Percentiles rank a stretch among this genome's conserved stretches.
These are phyloP conservation scores for barrel medic (Medicago truncatula) DNA, from an alignment of 306 rosid species.

Conservation along the genomic window MtrunA17r5.0-ANR NC_053046.1:4512001-4512500, in stretches of 20 bases:
- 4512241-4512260: not conserved
- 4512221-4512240: not conserved
- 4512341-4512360: conserved; percentile 56
- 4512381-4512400: conserved; percentile 97
- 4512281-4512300: conserved; percentile 3
- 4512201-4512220: too few species aligned
- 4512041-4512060: conserved; percentile 16
- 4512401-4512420: conserved; percentile 91
- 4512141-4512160: conserved; percentile 1
- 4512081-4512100: conserved; percentile 12
- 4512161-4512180: conserved; percentile 38
- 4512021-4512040: conserved; percentile 27
- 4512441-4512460: conserved; percentile 92
- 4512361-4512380: conserved; percentile 82
- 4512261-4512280: conserved; percentile 18
- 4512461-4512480: conserved; percentile 99
- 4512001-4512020: conserved; percentile 22
- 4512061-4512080: conserved; percentile 16
- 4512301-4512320: not conserved
- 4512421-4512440: conserved; percentile 93
- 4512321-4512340: conserved; percentile 26
- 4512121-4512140: conserved; percentile 28
- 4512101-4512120: conserved; percentile 19
- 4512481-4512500: conserved; percentile 98
- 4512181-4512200: conserved; percentile 10